Evolutionary conservation across 2,329 filamentous ascomycete species (phyloP), one percentile per base, ranked within the genome.

Genomic region (Beauveria brongniartii): DNA sequence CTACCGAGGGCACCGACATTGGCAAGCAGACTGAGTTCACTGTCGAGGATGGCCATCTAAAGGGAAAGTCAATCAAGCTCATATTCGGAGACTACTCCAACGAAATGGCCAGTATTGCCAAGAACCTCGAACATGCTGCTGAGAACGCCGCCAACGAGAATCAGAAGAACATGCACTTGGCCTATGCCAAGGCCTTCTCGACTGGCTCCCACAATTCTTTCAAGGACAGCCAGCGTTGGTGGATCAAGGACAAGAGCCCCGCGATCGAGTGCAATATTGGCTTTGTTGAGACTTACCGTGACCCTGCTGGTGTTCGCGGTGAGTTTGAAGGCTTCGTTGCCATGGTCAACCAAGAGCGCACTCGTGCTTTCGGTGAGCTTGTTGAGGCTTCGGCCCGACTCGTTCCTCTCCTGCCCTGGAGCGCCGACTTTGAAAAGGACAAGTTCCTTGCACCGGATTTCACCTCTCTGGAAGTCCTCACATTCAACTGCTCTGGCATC

Each of bases 401-500:
- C 71, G 97, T 99, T 56, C 91, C 92, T 7, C 85, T 95, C 64
- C 78, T 99, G 16, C 94, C 94, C 0, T 99, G 94, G 94, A 78
- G 80, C 41, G 82, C 84, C 52, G 89, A 91, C 0, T 99, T 97
- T 66, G 94, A 99, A 72, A 97, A 97, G 75, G 92, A 97, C 78
- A 92, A 89, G 69, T 99, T 99, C 74, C 76, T 96, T 41, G 93
- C 91, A 57, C 94, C 94, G 0, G 94, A 99, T 72, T 99, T 99
- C 71, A 97, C 94, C 0, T 94, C 90, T 10, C 81, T 97, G 1
- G 94, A 99, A 73, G 92, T 97, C 3, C 75, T 97, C 63, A 91
- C 89, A 1, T 97, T 97, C 67, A 74, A 73, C 61, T 83, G 79
- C 56, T 86, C 80, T 62, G 87, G 84, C 61, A 89, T 88, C 59